A percentile compares a stretch with the other conserved stretches of the same genome.
These are phyloP conservation scores for Phytophthora capsici DNA, from an alignment of 352 stramenopile species.

Conservation along the genomic window DNA sequence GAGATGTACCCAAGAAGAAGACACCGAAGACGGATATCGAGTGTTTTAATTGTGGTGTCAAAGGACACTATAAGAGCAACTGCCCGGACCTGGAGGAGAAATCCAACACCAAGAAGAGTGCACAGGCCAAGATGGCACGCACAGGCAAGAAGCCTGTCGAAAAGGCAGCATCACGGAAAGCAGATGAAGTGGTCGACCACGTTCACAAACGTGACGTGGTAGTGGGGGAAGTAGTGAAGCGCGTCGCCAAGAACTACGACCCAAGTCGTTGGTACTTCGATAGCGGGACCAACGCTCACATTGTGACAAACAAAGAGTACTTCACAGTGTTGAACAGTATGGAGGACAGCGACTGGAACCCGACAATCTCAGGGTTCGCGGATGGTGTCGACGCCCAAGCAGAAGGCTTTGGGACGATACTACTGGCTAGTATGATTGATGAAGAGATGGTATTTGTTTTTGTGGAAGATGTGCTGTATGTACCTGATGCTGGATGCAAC, in stretches of 20 bases:
- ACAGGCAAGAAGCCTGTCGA: neutral
- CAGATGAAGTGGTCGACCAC: neutral
- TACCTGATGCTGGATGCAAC: slow-evolving; percentile 17
- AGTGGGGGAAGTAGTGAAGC: slow-evolving; percentile 2
- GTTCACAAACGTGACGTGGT: slow-evolving; percentile 4
- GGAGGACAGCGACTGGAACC: slow-evolving; percentile 25
- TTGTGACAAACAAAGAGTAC: slow-evolving; percentile 23
- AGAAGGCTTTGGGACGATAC: slow-evolving; percentile 24
- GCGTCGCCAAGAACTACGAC: neutral
- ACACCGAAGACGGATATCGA: neutral
- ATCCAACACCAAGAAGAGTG: neutral
- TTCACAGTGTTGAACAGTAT: slow-evolving; percentile 16
- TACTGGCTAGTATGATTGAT: slow-evolving; percentile 9
- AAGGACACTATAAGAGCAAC: neutral
- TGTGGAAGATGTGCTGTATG: slow-evolving; percentile 15
- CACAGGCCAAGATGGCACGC: neutral
- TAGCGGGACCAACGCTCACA: slow-evolving; percentile 21
- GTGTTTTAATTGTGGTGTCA: neutral
- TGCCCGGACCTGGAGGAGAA: neutral
- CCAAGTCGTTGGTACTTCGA: slow-evolving; percentile 21
- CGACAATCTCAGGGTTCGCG: slow-evolving; percentile 8
- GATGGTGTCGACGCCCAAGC: slow-evolving; percentile 2
- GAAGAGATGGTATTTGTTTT: slow-evolving; percentile 21
- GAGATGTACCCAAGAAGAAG: neutral
- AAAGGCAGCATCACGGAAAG: neutral